Conservation (phyloP, 73 alveolate genomes). For the Symbiodinium pilosum region DNA sequence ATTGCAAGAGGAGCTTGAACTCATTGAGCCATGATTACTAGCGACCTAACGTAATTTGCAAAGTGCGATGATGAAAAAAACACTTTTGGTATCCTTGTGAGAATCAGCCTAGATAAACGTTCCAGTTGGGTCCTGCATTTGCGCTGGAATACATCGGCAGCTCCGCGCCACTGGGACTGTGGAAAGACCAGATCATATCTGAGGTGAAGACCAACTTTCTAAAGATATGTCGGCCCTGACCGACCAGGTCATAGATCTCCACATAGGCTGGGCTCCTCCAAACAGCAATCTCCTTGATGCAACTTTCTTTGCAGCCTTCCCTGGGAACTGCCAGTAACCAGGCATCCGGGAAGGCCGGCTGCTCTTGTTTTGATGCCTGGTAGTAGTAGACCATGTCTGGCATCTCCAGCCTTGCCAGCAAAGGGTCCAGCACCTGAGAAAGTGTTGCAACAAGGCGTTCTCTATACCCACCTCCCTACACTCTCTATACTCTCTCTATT, state of each 20-base stretch:
- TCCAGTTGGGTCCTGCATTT: slow-evolving; percentile 24
- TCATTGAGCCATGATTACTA: too few relatives aligned
- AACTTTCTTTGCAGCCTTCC: neutral
- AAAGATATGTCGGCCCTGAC: slow-evolving; percentile 44
- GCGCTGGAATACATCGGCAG: slow-evolving; percentile 34
- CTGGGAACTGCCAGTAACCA: neutral
- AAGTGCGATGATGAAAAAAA: too few relatives aligned
- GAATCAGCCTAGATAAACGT: too few relatives aligned
- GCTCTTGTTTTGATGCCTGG: neutral
- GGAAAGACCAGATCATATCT: slow-evolving; percentile 62
- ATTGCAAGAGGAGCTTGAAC: too few relatives aligned
- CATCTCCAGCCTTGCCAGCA: neutral
- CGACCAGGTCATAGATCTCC: slow-evolving; percentile 38
- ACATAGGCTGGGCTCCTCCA: slow-evolving; percentile 26
- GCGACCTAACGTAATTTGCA: too few relatives aligned
- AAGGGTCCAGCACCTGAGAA: slow-evolving; percentile 23
- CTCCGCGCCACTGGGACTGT: slow-evolving; percentile 44
- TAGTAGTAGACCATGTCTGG: neutral
- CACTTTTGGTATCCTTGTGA: too few relatives aligned
- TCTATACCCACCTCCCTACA: too few relatives aligned
- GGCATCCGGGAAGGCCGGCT: neutral
- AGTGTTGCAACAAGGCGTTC: too few relatives aligned
- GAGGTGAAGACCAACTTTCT: slow-evolving; percentile 62
- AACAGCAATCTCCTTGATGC: slow-evolving; percentile 33
- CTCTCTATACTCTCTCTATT: too few relatives aligned